phyloP scores from a whole-genome alignment of 495 filamentous ascomycete species.

The Ascodesmis nigricans region DNA sequence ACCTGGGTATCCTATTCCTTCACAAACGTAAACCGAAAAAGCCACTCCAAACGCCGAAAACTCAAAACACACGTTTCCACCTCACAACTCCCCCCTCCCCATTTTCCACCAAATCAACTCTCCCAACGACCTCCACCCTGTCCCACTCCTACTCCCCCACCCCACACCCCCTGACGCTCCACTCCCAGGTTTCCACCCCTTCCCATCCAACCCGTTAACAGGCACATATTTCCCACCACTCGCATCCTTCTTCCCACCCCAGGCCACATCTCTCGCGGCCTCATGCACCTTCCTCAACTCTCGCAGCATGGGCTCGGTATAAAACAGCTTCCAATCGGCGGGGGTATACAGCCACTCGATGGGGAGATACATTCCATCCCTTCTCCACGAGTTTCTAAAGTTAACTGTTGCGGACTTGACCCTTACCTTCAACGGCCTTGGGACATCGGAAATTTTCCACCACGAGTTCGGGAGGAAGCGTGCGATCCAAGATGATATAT shows the following conservation, averaged over 20 bases:
- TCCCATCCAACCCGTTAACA: constrained; percentile 1
- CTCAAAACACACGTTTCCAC: too few relatives aligned
- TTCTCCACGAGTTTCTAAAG: constrained; percentile 17
- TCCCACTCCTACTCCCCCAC: background rate
- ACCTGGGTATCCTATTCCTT: too few relatives aligned
- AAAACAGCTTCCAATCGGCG: constrained; percentile 8
- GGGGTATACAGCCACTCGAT: constrained; percentile 16
- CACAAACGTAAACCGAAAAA: too few relatives aligned
- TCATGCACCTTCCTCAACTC: constrained; percentile 6
- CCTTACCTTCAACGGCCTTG: too few relatives aligned
- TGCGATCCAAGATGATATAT: constrained; percentile 2
- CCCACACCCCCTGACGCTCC: background rate
- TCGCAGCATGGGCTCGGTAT: constrained; percentile 10
- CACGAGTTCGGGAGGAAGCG: constrained; percentile 3
- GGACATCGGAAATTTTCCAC: too few relatives aligned
- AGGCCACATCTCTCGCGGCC: constrained; percentile 13
- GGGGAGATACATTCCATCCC: constrained; percentile 7
- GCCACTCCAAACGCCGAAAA: too few relatives aligned
- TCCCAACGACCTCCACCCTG: constrained; percentile 5
- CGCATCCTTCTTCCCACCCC: constrained; percentile 7
- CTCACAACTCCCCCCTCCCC: background rate
- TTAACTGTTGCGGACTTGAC: constrained; percentile 9
- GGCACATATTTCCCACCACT: background rate
- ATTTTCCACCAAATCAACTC: constrained; percentile 12
- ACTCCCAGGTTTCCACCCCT: background rate